These are phyloP conservation scores for Schrenkiella parvula DNA, from an alignment of 345 rosid genomes.

Conservation along the genomic window DNA sequence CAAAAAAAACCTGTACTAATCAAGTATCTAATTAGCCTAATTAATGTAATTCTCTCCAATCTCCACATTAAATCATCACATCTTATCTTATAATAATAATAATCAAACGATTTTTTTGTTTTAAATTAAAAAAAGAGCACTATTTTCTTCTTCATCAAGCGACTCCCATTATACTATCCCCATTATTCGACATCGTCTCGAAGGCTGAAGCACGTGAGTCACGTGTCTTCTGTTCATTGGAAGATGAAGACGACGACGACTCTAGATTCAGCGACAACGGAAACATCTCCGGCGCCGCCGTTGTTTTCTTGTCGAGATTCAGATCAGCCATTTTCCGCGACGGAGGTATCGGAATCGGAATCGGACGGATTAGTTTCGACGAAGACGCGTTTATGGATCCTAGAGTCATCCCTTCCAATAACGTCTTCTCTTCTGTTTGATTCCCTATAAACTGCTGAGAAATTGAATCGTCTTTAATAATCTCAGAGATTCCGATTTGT, in stretches of 20 bases:
- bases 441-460: not conserved
- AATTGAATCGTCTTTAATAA: not conserved
- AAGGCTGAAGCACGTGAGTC: slow-evolving; percentile 43
- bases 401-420: slow-evolving; percentile 24
- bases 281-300: not conserved
- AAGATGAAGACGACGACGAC: slow-evolving; percentile 34
- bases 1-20: slow-evolving; percentile 7
- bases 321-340: slow-evolving; percentile 68
- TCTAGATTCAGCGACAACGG: slow-evolving; percentile 57
- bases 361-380: slow-evolving; percentile 42
- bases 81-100: not conserved
- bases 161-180: slow-evolving; percentile 68
- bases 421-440: slow-evolving; percentile 9
- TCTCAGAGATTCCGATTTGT: not conserved
- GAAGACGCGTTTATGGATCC: slow-evolving; percentile 24
- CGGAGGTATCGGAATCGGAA: slow-evolving; percentile 51
- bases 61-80: not conserved
- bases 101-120: not conserved
- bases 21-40: slow-evolving; percentile 20
- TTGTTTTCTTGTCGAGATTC: slow-evolving; percentile 40
- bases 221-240: slow-evolving; percentile 45
- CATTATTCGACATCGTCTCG: slow-evolving; percentile 48
- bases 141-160: slow-evolving; percentile 45
- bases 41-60: not conserved
- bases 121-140: not conserved